A percentile compares a stretch with the other conserved stretches of the same genome.
Evolutionary conservation across 2,329 filamentous ascomycete species (phyloP).

Genomic region (Curvularia sp.): DNA sequence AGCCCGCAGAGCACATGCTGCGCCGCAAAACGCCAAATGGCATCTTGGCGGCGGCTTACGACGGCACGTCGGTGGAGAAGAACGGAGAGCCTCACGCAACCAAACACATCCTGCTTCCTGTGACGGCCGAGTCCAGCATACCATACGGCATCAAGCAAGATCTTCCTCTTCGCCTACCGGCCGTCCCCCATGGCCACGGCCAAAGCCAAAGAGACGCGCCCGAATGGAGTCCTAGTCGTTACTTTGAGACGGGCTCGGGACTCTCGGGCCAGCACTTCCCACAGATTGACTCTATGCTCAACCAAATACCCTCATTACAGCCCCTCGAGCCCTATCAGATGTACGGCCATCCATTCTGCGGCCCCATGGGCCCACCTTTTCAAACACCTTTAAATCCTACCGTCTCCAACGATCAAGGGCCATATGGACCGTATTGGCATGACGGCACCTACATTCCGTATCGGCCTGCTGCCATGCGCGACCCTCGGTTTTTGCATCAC

Average conservation of each 20-base stretch:
- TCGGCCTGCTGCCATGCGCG: constrained; percentile 51
- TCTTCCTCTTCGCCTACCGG: constrained; percentile 46
- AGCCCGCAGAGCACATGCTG: constrained; percentile 73
- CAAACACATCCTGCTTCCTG: constrained; percentile 83
- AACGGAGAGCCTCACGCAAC: constrained; percentile 75
- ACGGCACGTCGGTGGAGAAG: constrained; percentile 79
- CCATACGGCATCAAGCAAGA: constrained; percentile 47
- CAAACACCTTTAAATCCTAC: constrained; percentile 50
- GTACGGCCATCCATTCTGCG: constrained; percentile 45
- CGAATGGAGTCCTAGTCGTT: constrained; percentile 48
- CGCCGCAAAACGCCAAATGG: constrained; percentile 93
- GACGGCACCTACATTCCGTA: constrained; percentile 53
- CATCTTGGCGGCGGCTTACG: constrained; percentile 90
- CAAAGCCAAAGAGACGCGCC: constrained; percentile 33
- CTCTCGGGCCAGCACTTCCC: constrained; percentile 54
- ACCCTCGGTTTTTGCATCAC: constrained; percentile 48
- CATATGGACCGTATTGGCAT: constrained; percentile 53
- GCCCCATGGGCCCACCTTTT: constrained; percentile 43
- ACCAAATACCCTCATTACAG: constrained; percentile 66
- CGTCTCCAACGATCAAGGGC: constrained; percentile 52
- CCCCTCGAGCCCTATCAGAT: constrained; percentile 60
- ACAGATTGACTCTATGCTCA: constrained; percentile 67
- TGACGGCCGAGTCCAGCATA: constrained; percentile 55
- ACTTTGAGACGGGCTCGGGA: constrained; percentile 48
- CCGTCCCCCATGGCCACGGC: constrained; percentile 23